A percentile compares a stretch with the other conserved stretches of the same genome.
Conservation (phyloP, 2,329 filamentous ascomycete genomes). For the Coniella vitis region DNA sequence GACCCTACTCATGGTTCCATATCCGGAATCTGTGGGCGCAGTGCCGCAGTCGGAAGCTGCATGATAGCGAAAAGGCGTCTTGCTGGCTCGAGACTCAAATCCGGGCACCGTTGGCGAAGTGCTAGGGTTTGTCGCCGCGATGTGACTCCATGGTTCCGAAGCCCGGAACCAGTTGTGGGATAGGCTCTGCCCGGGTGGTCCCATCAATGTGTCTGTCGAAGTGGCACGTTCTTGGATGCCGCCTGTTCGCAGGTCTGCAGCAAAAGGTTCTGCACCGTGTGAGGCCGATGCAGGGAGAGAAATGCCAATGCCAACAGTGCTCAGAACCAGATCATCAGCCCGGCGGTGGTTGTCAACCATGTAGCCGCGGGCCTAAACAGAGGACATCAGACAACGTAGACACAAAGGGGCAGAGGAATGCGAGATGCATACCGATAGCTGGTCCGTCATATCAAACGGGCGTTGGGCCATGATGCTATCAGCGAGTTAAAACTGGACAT, state of each 20-base stretch:
- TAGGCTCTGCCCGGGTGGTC: background rate
- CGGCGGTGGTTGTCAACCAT: constrained; percentile 18
- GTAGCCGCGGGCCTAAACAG: constrained; percentile 18
- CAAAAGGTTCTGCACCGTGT: background rate
- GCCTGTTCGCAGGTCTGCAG: constrained; percentile 5
- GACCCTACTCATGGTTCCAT: constrained; percentile 31
- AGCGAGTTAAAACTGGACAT: background rate
- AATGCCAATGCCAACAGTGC: constrained; percentile 16
- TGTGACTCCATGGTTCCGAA: constrained; percentile 12
- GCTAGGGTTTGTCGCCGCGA: constrained; percentile 1
- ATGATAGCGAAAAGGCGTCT: constrained; percentile 2
- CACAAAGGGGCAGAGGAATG: constrained; percentile 4
- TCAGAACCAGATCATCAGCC: constrained; percentile 18
- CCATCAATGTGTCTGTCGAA: constrained; percentile 1
- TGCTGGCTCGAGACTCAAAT: background rate
- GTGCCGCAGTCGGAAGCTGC: constrained; percentile 17
- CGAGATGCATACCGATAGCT: constrained; percentile 12
- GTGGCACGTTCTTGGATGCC: background rate
- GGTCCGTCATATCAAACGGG: constrained; percentile 1
- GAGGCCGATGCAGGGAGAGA: constrained; percentile 8
- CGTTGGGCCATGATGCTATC: constrained; percentile 9
- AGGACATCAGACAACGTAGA: constrained; percentile 4
- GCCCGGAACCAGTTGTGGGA: background rate
- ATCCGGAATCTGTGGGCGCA: constrained; percentile 40
- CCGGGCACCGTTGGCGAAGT: background rate